phyloP scores from a whole-genome alignment of 805 yeast genomes.

The Candida boidinii region DNA sequence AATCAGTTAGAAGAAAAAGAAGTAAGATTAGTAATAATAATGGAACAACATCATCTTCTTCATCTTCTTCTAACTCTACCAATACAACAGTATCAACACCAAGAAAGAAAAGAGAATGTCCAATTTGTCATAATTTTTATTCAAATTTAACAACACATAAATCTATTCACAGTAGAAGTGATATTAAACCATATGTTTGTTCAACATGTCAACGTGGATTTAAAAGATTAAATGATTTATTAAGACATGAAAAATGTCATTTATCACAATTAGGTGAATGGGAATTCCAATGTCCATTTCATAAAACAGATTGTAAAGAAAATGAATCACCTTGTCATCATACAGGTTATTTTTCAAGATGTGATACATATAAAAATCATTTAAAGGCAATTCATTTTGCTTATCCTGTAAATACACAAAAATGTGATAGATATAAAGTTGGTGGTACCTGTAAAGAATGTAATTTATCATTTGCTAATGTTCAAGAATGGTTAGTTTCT shows the following conservation, averaged over 20 bases:
- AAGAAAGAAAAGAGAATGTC: conserved; percentile 28
- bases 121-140: conserved; percentile 38
- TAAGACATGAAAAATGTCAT: conserved; percentile 81
- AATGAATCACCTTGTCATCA: conserved; percentile 48
- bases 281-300: conserved; percentile 75
- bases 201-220: conserved; percentile 75
- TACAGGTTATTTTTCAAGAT: conserved; percentile 78
- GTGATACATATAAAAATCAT: conserved; percentile 90
- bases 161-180: conserved; percentile 66
- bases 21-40: too few species aligned
- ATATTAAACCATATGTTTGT: conserved; percentile 76
- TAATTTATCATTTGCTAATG: conserved; percentile 52
- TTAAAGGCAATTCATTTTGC: conserved; percentile 82
- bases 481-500: conserved; percentile 68
- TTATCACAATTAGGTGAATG: conserved; percentile 65
- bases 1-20: too few species aligned
- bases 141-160: conserved; percentile 79
- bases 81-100: conserved; percentile 6
- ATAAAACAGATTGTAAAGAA: conserved; percentile 6
- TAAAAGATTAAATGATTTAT: conserved; percentile 79
- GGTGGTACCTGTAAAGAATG: conserved; percentile 76
- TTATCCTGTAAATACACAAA: conserved; percentile 81
- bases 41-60: conserved; percentile 3
- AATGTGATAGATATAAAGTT: conserved; percentile 60
- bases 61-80: neutral